Base-by-base conservation (phyloP, 2,329 filamentous ascomycete genomes). In the Ophiostoma piceae region DNA sequence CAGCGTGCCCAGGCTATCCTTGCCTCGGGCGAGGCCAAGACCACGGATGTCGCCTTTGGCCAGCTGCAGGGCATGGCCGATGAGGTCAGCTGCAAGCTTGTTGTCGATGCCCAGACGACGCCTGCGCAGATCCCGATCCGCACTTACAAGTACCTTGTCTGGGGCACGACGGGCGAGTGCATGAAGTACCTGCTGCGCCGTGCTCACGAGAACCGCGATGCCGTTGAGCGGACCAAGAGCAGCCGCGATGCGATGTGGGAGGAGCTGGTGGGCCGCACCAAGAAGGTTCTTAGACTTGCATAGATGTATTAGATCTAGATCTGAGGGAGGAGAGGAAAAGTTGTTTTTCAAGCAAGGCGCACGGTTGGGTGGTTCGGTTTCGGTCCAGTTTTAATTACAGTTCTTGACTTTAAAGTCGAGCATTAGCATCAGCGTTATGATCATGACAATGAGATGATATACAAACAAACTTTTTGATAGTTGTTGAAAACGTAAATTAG, bases 41-140 rank as follows among this genome's bases (percentile, higher is more conserved):
- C 77, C 29, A 78, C 78, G 1, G 82, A 84, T 62, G 78, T 85
- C 1, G 81, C 83, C 0, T 93, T 92, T 78, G 91, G 91, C 2
- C 94, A 97, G 80, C 85, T 97, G 0, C 91, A 94, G 81, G 94
- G 94, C 57, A 98, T 98, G 94, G 94, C 94, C 1, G 94, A 98
- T 75, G 94, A 97, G 77, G 88, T 98, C 68, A 92, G 90, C 77
- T 89, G 87, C 76, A 86, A 88, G 77, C 79, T 89, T 16, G 76
- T 84, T 22, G 74, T 74, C 51, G 73, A 75, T 14, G 70, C 68
- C 11, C 39, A 37, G 29, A 9, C 26, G 35, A 35, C 19, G 22
- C 29, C 66, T 37, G 39, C 67, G 3, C 6, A 16, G 5, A 47
- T 26, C 9, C 29, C 57, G 1, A 77, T 82, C 0, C 78, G 80